These are phyloP conservation scores for Grigorovia humatica DNA, from an alignment of 805 yeast species.

Conservation along the genomic window DNA sequence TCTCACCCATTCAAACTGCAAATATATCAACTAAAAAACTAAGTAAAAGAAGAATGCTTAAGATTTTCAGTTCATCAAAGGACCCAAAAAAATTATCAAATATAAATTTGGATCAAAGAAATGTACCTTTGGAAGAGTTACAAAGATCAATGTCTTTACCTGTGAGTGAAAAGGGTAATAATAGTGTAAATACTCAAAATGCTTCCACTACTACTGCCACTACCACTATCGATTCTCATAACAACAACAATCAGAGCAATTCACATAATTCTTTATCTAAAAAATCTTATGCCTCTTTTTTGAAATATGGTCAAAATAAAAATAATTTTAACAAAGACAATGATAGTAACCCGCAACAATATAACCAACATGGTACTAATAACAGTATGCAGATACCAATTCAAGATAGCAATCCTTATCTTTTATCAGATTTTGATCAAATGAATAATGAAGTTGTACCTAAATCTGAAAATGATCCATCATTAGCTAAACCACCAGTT, in stretches of 20 bases:
- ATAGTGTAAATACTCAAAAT: no score
- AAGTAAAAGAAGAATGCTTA: conserved; percentile 23
- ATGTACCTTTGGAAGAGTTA: background rate
- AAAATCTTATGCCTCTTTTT: conserved; percentile 16
- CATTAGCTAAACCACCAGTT: conserved; percentile 9
- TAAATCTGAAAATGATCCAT: conserved; percentile 13
- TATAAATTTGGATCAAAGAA: background rate
- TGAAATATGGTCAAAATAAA: conserved; percentile 12
- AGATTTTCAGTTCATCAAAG: conserved; percentile 18
- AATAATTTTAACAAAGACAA: background rate
- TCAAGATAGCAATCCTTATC: background rate
- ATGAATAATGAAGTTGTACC: conserved; percentile 17
- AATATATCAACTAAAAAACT: conserved; percentile 9
- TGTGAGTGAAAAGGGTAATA: background rate
- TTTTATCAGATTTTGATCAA: background rate
- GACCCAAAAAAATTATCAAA: background rate
- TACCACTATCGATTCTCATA: background rate
- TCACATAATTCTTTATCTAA: conserved; percentile 6
- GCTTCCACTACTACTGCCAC: no score
- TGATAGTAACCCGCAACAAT: background rate
- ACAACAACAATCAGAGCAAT: background rate
- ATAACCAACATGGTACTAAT: background rate
- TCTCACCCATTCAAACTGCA: no score
- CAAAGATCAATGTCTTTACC: conserved; percentile 6
- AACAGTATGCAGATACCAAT: background rate